phyloP scores from a whole-genome alignment of 805 yeast genomes.

The Teunomyces barrocoloradensis region DNA sequence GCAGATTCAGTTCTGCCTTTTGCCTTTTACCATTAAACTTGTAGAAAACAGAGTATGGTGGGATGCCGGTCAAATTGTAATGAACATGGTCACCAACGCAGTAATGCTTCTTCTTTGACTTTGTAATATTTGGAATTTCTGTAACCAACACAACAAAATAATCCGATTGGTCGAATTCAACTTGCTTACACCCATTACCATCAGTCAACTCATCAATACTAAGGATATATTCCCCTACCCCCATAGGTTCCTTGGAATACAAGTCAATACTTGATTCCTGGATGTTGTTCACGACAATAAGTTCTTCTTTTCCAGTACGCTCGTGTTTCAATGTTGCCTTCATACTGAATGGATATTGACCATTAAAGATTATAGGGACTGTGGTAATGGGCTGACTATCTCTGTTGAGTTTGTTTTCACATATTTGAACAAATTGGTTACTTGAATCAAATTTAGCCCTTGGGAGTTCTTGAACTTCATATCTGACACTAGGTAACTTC shows the following conservation, averaged over 20 bases:
- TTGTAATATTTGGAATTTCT: slow-evolving; percentile 68
- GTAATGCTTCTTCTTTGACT: slow-evolving; percentile 41
- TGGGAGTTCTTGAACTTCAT: slow-evolving; percentile 62
- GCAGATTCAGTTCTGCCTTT: slow-evolving; percentile 49
- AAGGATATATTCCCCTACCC: slow-evolving; percentile 70
- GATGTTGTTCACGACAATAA: slow-evolving; percentile 44
- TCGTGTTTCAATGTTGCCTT: slow-evolving; percentile 61
- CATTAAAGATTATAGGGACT: slow-evolving; percentile 54
- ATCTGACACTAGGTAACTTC: slow-evolving; percentile 20
- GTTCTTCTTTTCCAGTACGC: slow-evolving; percentile 51
- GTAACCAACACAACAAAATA: slow-evolving; percentile 60
- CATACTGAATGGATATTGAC: slow-evolving; percentile 61
- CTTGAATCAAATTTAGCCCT: slow-evolving; percentile 46
- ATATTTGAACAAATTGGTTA: slow-evolving; percentile 45
- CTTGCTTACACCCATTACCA: slow-evolving; percentile 63
- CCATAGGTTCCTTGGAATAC: slow-evolving; percentile 44
- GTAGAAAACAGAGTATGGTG: slow-evolving; percentile 78
- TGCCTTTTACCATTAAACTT: slow-evolving; percentile 63
- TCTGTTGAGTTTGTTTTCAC: slow-evolving; percentile 33
- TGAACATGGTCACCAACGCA: slow-evolving; percentile 93
- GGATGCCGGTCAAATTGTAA: slow-evolving; percentile 69
- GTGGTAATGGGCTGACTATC: slow-evolving; percentile 25
- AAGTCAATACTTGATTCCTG: slow-evolving; percentile 18
- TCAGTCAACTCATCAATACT: slow-evolving; percentile 60
- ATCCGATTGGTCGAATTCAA: slow-evolving; percentile 35